Evolutionary conservation across 805 yeast genomes (phyloP).

Genomic region (Starmerella apis): DNA sequence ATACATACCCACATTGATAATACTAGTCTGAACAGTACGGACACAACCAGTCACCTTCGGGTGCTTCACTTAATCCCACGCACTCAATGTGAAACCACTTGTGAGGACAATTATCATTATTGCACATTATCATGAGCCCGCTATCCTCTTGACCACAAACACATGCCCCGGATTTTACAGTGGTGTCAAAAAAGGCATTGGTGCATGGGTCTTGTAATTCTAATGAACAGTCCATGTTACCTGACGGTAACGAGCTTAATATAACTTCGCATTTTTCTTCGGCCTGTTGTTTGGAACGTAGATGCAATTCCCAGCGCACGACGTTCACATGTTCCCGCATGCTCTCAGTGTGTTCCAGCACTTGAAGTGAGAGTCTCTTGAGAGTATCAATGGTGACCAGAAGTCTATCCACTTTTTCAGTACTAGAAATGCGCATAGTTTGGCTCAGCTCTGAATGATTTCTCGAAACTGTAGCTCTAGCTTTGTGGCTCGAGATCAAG

Average conservation of each 20-base stretch:
- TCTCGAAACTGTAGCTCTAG: neutral
- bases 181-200: neutral
- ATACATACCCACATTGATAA: too few species aligned
- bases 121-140: slow-evolving; percentile 18
- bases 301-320: neutral
- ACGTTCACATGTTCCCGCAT: neutral
- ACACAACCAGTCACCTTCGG: slow-evolving; percentile 12
- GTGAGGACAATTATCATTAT: slow-evolving; percentile 4
- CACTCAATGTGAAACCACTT: slow-evolving; percentile 17
- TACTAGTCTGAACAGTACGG: slow-evolving; percentile 7
- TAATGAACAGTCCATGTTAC: neutral
- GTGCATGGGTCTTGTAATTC: neutral
- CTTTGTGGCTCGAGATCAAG: too few species aligned
- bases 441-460: too few species aligned
- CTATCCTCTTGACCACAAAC: neutral
- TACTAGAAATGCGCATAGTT: neutral
- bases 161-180: neutral
- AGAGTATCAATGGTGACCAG: neutral
- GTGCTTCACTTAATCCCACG: slow-evolving; percentile 2
- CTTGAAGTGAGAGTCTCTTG: neutral
- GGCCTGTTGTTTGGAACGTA: neutral
- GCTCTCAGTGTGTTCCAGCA: neutral
- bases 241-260: neutral
- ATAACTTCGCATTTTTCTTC: neutral
- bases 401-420: neutral